Percentiles rank a stretch among this genome's conserved stretches.
These are phyloP conservation scores for Trametopsis cervina DNA, from an alignment of 768 basidiomycete genomes.

Conservation along the genomic window DNA sequence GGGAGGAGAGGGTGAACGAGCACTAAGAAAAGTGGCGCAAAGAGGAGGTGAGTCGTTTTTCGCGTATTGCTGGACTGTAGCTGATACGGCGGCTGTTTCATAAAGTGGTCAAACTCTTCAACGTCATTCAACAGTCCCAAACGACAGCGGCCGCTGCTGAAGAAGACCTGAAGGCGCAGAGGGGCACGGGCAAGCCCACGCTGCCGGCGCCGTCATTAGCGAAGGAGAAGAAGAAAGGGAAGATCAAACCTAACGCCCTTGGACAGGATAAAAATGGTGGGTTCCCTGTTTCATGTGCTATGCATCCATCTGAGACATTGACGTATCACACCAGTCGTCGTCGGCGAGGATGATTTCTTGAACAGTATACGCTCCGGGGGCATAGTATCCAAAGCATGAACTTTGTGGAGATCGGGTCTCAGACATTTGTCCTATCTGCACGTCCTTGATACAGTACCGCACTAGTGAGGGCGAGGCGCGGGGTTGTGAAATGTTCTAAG, in stretches of 20 bases:
- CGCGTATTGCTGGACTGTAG: neutral
- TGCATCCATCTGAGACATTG: conserved; percentile 4
- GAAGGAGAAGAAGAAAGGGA: conserved; percentile 51
- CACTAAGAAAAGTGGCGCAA: conserved; percentile 77
- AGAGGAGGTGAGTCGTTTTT: conserved; percentile 55
- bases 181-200: conserved; percentile 70
- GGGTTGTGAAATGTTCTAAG: too few relatives aligned
- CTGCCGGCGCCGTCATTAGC: conserved; percentile 56
- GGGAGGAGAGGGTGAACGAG: conserved; percentile 79
- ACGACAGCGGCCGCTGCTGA: conserved; percentile 41
- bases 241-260: conserved; percentile 46
- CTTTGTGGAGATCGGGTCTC: too few relatives aligned
- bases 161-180: conserved; percentile 50
- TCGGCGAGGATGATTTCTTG: conserved; percentile 72
- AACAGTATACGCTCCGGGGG: conserved; percentile 79
- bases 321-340: conserved; percentile 32
- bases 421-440: too few relatives aligned
- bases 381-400: conserved; percentile 61
- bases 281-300: conserved; percentile 8
- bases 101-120: conserved; percentile 79
- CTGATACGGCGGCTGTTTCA: neutral
- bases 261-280: conserved; percentile 54
- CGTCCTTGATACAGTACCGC: too few relatives aligned
- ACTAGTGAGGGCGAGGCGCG: too few relatives aligned
- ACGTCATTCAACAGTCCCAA: conserved; percentile 80